These are phyloP conservation scores for Candida smagusa DNA, from an alignment of 1,139 yeast species.

Conservation along the genomic window DNA sequence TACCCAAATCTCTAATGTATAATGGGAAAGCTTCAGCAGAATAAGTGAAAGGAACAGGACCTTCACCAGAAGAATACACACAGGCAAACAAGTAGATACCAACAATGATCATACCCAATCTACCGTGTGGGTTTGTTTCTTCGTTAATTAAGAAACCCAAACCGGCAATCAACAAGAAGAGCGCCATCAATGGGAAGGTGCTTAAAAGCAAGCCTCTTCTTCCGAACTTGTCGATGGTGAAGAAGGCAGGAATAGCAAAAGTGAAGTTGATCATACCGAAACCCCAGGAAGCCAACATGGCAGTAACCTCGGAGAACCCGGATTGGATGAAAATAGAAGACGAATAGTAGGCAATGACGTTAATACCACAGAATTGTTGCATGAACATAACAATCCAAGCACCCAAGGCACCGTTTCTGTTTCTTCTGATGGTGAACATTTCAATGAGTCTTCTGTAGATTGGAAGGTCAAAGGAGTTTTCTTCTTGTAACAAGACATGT, in stretches of 20 bases:
- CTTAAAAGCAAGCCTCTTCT: constrained; percentile 66
- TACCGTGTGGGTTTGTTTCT: constrained; percentile 40
- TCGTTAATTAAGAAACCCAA: constrained; percentile 67
- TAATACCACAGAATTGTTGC: constrained; percentile 93
- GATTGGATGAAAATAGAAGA: constrained; percentile 70
- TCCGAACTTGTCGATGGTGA: constrained; percentile 78
- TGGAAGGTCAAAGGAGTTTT: constrained; percentile 55
- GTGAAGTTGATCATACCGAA: constrained; percentile 78
- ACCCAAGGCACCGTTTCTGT: constrained; percentile 78
- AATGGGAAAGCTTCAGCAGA: constrained; percentile 87
- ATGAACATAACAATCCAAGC: constrained; percentile 82
- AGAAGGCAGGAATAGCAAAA: constrained; percentile 82
- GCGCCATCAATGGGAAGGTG: constrained; percentile 74
- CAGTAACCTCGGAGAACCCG: constrained; percentile 57
- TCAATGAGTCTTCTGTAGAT: constrained; percentile 50
- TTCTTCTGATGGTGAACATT: constrained; percentile 68
- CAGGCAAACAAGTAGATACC: constrained; percentile 75
- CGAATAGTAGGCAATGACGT: constrained; percentile 81
- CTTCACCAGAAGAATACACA: constrained; percentile 82
- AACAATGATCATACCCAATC: constrained; percentile 61
- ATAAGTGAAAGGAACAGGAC: constrained; percentile 88
- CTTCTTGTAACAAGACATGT: constrained; percentile 49
- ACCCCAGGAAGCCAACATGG: constrained; percentile 81
- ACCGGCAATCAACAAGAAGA: constrained; percentile 68
- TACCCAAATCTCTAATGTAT: constrained; percentile 80